phyloP scores from a whole-genome alignment of 768 basidiomycete genomes.

The Macrocybe gigantea region DNA sequence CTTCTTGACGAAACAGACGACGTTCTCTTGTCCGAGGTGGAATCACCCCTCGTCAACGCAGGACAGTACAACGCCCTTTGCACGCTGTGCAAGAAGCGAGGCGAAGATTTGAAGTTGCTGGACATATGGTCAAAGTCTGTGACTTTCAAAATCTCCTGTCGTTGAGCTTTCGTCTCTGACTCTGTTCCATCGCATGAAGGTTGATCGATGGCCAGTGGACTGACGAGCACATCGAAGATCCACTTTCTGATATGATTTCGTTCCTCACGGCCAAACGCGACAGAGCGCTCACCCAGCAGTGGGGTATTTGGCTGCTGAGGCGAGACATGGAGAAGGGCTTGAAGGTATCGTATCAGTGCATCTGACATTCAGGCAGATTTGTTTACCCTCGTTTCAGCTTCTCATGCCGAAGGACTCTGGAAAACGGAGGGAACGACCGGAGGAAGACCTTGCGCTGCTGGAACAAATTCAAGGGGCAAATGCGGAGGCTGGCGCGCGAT shows the following conservation, averaged over 20 bases:
- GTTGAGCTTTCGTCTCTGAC: neutral
- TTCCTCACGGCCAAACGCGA: conserved; percentile 56
- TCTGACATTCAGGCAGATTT: too few species aligned
- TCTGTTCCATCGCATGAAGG: conserved; percentile 24
- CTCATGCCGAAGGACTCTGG: conserved; percentile 48
- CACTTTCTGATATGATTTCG: conserved; percentile 51
- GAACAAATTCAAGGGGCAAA: conserved; percentile 52
- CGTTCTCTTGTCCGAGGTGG: conserved; percentile 57
- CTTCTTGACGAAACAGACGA: conserved; percentile 51
- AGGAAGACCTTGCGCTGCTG: conserved; percentile 56
- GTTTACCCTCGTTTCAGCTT: conserved; percentile 33
- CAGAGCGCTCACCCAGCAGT: conserved; percentile 56
- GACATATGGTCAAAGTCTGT: conserved; percentile 65
- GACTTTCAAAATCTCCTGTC: neutral
- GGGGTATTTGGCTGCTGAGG: conserved; percentile 77
- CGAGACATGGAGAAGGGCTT: conserved; percentile 66
- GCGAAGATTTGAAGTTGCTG: conserved; percentile 56
- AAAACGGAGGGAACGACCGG: conserved; percentile 51
- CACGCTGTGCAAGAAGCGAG: conserved; percentile 50
- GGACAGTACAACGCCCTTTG: conserved; percentile 59
- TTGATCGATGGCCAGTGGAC: conserved; percentile 61
- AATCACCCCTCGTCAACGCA: conserved; percentile 42
- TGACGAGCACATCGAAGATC: conserved; percentile 60
- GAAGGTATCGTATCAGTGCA: conserved; percentile 36
- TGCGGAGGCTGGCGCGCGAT: conserved; percentile 58